These are phyloP conservation scores for Bonnemaisonia californica DNA, from an alignment of 31 red algal genomes.

Conservation along the genomic window DNA sequence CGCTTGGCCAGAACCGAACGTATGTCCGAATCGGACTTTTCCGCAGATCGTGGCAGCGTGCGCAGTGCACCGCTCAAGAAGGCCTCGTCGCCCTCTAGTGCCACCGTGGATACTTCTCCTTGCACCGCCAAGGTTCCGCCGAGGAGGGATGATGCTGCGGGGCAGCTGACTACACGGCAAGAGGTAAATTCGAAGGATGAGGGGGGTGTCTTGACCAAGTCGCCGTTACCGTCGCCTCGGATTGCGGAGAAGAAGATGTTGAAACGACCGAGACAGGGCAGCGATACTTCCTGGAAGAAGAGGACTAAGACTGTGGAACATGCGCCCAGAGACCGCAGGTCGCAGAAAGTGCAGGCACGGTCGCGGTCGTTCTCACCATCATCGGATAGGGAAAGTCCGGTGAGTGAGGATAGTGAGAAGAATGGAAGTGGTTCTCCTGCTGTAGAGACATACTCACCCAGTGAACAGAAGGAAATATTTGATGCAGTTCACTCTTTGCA, in stretches of 20 bases:
- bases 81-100: not conserved
- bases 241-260: not conserved
- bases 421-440: slow-evolving; percentile 33
- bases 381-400: not conserved
- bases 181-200: not conserved
- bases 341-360: not conserved
- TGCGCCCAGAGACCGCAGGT: not conserved
- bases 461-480: slow-evolving; percentile 63
- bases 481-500: slow-evolving; percentile 66
- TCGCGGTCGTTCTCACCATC: not conserved
- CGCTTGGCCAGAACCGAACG: not conserved
- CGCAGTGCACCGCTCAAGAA: not conserved
- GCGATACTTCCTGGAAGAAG: not conserved
- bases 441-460: slow-evolving; percentile 46
- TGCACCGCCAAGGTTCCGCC: not conserved
- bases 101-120: not conserved
- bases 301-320: not conserved
- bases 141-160: no score
- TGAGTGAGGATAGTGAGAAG: slow-evolving; percentile 21
- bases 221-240: not conserved
- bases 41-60: not conserved
- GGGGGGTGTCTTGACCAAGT: not conserved
- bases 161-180: not conserved
- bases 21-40: not conserved
- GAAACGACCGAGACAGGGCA: not conserved